Percentiles rank a stretch among this genome's conserved stretches.
Evolutionary conservation across 768 basidiomycete species (phyloP).

Genomic region (Sistotremastrum niveocremeum): DNA sequence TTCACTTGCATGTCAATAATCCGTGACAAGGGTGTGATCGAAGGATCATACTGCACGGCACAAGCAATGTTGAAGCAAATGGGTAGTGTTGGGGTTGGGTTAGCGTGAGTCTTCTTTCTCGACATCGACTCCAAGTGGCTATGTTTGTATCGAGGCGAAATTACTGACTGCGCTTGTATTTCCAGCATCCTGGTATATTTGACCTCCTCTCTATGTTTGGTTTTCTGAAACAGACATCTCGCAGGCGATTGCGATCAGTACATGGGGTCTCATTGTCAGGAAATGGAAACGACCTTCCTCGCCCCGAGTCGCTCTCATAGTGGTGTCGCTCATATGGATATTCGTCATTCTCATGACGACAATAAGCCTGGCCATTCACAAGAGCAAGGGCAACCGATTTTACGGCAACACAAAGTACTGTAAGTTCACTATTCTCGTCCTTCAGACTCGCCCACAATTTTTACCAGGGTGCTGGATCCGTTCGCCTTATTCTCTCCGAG

Average conservation of each 20-base stretch:
- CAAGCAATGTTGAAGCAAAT: conserved; percentile 21
- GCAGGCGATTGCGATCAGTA: conserved; percentile 26
- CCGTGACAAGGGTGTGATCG: too few relatives aligned
- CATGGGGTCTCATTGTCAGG: conserved; percentile 25
- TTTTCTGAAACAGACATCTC: not conserved
- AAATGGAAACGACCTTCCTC: conserved; percentile 14
- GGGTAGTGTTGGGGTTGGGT: conserved; percentile 28
- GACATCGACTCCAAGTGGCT: not conserved
- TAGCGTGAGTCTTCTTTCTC: conserved; percentile 17
- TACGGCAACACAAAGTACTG: too few relatives aligned
- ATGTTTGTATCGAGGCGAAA: not conserved
- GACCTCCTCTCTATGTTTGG: too few relatives aligned
- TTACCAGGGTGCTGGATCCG: too few relatives aligned
- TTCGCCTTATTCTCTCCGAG: too few relatives aligned
- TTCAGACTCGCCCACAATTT: too few relatives aligned
- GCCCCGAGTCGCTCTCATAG: conserved; percentile 18
- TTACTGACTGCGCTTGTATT: too few relatives aligned
- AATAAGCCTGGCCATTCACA: conserved; percentile 23
- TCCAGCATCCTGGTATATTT: too few relatives aligned
- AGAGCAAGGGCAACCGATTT: conserved; percentile 8
- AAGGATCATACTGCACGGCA: too few relatives aligned
- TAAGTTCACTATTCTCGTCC: too few relatives aligned
- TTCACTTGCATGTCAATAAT: too few relatives aligned
- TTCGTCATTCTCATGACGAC: conserved; percentile 26
- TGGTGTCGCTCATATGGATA: conserved; percentile 25